A percentile compares a stretch with the other conserved stretches of the same genome.
phyloP scores from a whole-genome alignment of 2,329 filamentous ascomycete species.

The Diaporthe sp. region DNA sequence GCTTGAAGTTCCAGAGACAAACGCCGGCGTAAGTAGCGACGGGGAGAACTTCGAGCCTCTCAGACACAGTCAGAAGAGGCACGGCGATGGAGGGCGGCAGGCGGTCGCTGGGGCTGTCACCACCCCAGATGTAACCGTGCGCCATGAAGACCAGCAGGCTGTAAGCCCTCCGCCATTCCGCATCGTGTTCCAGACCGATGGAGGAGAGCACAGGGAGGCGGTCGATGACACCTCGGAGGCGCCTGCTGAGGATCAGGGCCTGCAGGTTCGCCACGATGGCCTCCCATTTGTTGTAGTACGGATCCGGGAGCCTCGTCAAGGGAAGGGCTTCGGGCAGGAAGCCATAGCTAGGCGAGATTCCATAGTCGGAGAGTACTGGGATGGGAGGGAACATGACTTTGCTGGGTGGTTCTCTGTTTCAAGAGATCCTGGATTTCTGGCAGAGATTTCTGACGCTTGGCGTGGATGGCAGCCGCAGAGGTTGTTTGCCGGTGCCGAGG shows the following conservation, averaged over 20 bases:
- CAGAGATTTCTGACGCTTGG: constrained; percentile 11
- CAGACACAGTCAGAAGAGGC: constrained; percentile 81
- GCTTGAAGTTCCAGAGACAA: constrained; percentile 97
- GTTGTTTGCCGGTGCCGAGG: constrained; percentile 30
- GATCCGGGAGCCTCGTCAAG: constrained; percentile 82
- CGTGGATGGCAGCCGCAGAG: neutral
- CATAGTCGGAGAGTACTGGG: constrained; percentile 79
- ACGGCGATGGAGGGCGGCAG: constrained; percentile 86
- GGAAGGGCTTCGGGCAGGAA: constrained; percentile 89
- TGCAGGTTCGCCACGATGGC: constrained; percentile 87
- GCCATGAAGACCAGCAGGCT: constrained; percentile 89
- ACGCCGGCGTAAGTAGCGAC: constrained; percentile 95
- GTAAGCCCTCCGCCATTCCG: constrained; percentile 95
- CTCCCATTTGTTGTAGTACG: constrained; percentile 97
- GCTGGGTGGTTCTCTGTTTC: constrained; percentile 11
- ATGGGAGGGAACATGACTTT: constrained; percentile 67
- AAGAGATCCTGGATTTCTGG: neutral
- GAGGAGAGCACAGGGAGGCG: constrained; percentile 86
- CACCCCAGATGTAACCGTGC: constrained; percentile 97
- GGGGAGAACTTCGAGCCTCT: constrained; percentile 84
- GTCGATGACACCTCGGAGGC: constrained; percentile 83
- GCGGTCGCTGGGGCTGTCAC: constrained; percentile 80
- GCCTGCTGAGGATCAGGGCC: constrained; percentile 84
- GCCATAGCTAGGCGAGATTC: constrained; percentile 80
- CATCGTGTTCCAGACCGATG: constrained; percentile 80